Conservation (phyloP, 345 rosid species). For the Citrus mangshanensis region DNA sequence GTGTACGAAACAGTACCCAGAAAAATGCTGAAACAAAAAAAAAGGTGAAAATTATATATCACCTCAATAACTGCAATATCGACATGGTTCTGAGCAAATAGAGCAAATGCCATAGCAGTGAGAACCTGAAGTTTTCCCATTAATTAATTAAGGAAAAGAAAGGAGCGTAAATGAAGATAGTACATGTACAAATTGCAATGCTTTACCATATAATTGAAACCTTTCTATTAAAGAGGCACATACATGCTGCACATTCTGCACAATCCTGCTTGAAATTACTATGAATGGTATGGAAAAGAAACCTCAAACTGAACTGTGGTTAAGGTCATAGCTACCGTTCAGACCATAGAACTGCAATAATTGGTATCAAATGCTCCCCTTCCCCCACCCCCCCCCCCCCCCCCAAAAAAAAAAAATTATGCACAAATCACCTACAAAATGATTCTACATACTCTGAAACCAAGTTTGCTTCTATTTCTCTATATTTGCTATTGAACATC, state of each 20-base stretch:
- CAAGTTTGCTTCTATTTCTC: background rate
- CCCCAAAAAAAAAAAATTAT: background rate
- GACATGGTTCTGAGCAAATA: conserved; percentile 68
- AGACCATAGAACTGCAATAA: background rate
- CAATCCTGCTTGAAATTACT: background rate
- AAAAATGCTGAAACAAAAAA: background rate
- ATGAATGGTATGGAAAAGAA: background rate
- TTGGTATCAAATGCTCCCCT: background rate
- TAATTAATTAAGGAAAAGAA: background rate
- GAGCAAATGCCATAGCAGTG: conserved; percentile 70
- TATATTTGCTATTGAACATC: background rate
- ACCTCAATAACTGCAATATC: conserved; percentile 91
- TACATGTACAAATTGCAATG: background rate
- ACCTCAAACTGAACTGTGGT: background rate
- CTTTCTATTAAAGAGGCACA: background rate
- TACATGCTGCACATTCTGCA: background rate
- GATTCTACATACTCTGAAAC: background rate
- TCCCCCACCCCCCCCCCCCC: too few species aligned
- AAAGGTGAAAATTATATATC: background rate
- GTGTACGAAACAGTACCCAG: background rate
- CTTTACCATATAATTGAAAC: background rate
- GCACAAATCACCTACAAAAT: background rate
- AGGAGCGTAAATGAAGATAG: background rate
- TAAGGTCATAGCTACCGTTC: background rate
- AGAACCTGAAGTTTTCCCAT: conserved; percentile 53